These are phyloP conservation scores for Rhizoctonia solani DNA, from an alignment of 1,284 basidiomycete genomes.

Conservation along the genomic window DNA sequence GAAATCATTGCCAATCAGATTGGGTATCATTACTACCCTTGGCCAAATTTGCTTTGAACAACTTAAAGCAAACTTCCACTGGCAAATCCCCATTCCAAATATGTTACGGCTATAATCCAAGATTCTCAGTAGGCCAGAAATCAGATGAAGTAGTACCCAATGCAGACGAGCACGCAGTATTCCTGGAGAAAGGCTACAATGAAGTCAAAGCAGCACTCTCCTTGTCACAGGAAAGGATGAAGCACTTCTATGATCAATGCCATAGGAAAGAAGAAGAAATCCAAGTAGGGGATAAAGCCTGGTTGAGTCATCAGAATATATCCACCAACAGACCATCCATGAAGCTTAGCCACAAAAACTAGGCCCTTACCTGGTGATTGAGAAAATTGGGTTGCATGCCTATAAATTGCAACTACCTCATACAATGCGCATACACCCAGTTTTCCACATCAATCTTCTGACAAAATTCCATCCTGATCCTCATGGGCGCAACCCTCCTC, in stretches of 20 bases:
- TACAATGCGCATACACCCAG: constrained; percentile 41
- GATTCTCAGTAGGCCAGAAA: not conserved
- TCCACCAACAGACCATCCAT: not conserved
- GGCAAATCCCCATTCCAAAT: constrained; percentile 3
- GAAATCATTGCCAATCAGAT: constrained; percentile 16
- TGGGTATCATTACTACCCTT: constrained; percentile 40
- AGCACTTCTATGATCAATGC: constrained; percentile 21
- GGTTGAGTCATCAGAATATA: constrained; percentile 19
- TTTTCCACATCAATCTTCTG: constrained; percentile 42
- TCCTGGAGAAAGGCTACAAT: not conserved
- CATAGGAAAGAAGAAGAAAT: not conserved
- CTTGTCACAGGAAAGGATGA: constrained; percentile 1
- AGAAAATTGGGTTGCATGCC: constrained; percentile 33
- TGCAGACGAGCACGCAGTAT: constrained; percentile 1
- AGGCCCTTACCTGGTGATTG: constrained; percentile 33
- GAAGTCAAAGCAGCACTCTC: constrained; percentile 17
- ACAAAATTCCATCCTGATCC: not conserved
- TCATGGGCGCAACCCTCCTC: not conserved
- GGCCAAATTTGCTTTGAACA: constrained; percentile 45
- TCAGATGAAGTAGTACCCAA: not conserved
- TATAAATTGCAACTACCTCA: constrained; percentile 41
- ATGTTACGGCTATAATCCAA: constrained; percentile 19
- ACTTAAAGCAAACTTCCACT: constrained; percentile 18
- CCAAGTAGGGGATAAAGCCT: constrained; percentile 28
- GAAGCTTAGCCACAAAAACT: constrained; percentile 21